These are phyloP conservation scores for Eucalyptus polybractea DNA, from an alignment of 345 rosid genomes.

Conservation along the genomic window DNA sequence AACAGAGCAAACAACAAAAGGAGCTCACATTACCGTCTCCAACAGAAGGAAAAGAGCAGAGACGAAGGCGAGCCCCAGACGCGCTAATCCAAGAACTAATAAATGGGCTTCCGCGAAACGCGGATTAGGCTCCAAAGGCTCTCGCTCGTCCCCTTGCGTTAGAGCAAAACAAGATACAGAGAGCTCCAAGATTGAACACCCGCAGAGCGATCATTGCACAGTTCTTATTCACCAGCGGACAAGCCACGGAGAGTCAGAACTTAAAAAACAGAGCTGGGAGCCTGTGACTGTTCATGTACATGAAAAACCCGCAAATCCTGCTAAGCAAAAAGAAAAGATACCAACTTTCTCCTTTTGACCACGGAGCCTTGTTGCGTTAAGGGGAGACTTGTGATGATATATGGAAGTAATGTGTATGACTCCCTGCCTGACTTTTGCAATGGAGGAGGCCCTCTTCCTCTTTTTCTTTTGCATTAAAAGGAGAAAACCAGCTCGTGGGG, in stretches of 20 bases:
- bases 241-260: background rate
- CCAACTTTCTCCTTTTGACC: slow-evolving; percentile 17
- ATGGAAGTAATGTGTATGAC: background rate
- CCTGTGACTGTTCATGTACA: background rate
- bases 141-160: background rate
- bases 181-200: background rate
- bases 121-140: background rate
- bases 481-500: slow-evolving; percentile 33
- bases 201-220: background rate
- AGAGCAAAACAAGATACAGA: background rate
- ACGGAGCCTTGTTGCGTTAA: slow-evolving; percentile 15
- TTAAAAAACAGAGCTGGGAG: slow-evolving; percentile 9
- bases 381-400: background rate
- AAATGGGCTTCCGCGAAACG: background rate
- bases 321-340: slow-evolving; percentile 5
- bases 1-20: slow-evolving; percentile 3
- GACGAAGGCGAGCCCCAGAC: background rate
- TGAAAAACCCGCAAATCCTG: background rate
- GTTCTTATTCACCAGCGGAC: background rate
- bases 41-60: background rate
- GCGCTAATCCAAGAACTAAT: background rate
- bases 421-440: background rate
- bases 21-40: background rate
- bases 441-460: background rate
- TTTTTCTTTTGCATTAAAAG: slow-evolving; percentile 35